A percentile compares a stretch with the other conserved stretches of the same genome.
Evolutionary conservation across 2,329 filamentous ascomycete genomes (phyloP).

Genomic region (Colletotrichum costaricense): DNA sequence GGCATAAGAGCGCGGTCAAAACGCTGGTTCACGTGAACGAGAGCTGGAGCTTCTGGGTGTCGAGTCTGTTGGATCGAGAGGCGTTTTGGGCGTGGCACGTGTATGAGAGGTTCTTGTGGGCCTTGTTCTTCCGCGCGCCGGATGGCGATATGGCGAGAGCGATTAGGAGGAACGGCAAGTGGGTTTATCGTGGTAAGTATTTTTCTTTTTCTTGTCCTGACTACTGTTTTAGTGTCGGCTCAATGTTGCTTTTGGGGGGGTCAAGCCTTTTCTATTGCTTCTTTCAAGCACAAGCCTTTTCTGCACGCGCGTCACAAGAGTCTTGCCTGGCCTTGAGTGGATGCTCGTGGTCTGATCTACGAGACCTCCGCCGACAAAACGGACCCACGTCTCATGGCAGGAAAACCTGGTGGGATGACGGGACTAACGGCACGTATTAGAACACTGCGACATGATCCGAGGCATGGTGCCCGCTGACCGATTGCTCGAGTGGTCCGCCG

Average conservation of each 20-base stretch:
- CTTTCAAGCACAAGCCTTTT: not conserved
- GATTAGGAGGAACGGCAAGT: conserved; percentile 42
- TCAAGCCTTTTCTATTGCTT: not conserved
- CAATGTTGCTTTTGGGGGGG: not conserved
- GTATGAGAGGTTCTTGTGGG: conserved; percentile 44
- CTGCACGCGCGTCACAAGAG: not conserved
- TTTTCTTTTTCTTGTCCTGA: not conserved
- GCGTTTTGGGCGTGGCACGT: conserved; percentile 48
- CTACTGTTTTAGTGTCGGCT: no score
- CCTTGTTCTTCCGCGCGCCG: conserved; percentile 42
- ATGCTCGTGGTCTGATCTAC: no score
- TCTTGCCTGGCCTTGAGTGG: no score
- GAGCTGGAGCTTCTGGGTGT: conserved; percentile 44
- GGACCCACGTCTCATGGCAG: no score
- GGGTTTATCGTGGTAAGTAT: conserved; percentile 38
- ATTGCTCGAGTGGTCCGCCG: conserved; percentile 49
- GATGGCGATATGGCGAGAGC: conserved; percentile 43
- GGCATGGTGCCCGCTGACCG: conserved; percentile 42
- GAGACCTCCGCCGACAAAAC: no score
- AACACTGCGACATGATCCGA: conserved; percentile 47
- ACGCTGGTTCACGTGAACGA: conserved; percentile 40
- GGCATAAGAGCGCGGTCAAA: conserved; percentile 47
- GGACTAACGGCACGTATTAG: conserved; percentile 22
- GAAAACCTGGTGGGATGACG: not conserved
- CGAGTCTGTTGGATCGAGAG: conserved; percentile 42